Evolutionary conservation across 257 asterid species (phyloP).

Genomic region (Cruciata laevipes): DNA sequence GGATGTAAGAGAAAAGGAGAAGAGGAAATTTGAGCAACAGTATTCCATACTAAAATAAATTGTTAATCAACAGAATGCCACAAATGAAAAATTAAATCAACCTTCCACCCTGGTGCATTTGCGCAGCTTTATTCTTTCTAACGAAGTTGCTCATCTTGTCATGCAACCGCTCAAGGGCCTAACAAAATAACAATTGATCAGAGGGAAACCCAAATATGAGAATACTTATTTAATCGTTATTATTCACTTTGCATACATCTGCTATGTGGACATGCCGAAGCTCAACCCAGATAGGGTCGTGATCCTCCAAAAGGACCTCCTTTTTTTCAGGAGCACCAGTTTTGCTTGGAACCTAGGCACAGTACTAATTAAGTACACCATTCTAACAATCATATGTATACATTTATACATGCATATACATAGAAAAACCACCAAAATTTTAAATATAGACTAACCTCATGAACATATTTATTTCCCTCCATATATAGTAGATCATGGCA

Average conservation of each 20-base stretch:
- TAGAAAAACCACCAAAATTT: conserved; percentile 15
- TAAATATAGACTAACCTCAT: conserved; percentile 52
- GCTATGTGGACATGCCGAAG: conserved; percentile 98
- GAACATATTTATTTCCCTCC: conserved; percentile 96
- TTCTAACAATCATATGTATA: conserved; percentile 4
- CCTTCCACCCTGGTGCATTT: conserved; percentile 91
- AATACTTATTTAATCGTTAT: conserved; percentile 10
- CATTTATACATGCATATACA: conserved; percentile 5
- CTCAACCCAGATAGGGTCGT: conserved; percentile 98
- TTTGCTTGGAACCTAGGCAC: conserved; percentile 73
- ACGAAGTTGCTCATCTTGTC: conserved; percentile 95
- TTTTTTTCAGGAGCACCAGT: conserved; percentile 79
- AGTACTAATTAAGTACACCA: conserved; percentile 13
- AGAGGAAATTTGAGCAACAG: neutral
- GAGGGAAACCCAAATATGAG: conserved; percentile 9
- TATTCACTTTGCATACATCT: conserved; percentile 57
- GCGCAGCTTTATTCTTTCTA: conserved; percentile 93
- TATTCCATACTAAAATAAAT: neutral
- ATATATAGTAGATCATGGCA: conserved; percentile 88
- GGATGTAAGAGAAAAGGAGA: neutral
- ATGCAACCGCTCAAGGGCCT: conserved; percentile 93
- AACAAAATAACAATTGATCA: conserved; percentile 33
- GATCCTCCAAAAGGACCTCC: conserved; percentile 98
- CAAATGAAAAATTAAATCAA: conserved; percentile 26
- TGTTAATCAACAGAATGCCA: conserved; percentile 16